Percentiles rank a stretch among this genome's conserved stretches.
Conservation (phyloP, 805 yeast species). For the Ogataea salicorniae region DNA sequence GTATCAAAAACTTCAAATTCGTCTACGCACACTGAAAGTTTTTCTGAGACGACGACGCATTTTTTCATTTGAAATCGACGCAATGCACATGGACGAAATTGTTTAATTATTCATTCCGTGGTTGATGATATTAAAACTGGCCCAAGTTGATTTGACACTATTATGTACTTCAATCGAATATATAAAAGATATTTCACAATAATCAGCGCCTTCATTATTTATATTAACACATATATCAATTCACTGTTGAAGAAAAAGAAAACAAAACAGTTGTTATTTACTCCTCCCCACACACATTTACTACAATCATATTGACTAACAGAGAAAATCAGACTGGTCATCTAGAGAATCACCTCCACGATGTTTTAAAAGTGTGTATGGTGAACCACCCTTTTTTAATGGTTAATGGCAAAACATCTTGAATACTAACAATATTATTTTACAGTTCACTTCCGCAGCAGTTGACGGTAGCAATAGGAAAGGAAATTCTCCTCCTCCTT, state of each 20-base stretch:
- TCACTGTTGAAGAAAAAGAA: too few relatives aligned
- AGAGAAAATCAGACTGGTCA: background rate
- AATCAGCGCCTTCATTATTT: too few relatives aligned
- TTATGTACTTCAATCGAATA: too few relatives aligned
- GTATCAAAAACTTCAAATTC: background rate
- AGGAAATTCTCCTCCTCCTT: slow-evolving; percentile 7
- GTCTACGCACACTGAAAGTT: background rate
- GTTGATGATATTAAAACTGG: too few relatives aligned
- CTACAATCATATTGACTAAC: background rate
- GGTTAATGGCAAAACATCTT: too few relatives aligned
- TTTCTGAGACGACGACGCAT: background rate
- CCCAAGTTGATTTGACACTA: too few relatives aligned
- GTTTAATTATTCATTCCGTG: background rate
- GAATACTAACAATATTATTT: background rate
- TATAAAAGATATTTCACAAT: too few relatives aligned
- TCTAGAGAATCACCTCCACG: background rate
- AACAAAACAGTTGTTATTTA: too few relatives aligned
- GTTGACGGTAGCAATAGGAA: slow-evolving; percentile 4
- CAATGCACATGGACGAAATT: background rate
- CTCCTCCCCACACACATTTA: background rate
- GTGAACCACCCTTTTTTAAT: background rate
- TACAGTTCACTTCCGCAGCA: slow-evolving; percentile 18
- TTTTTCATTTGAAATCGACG: background rate
- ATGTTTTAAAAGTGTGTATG: slow-evolving; percentile 23
- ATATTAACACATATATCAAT: too few relatives aligned